Percentiles rank a stretch among this genome's conserved stretches.
phyloP scores from a whole-genome alignment of 805 yeast species.

The Kodamaea leandrae region DNA sequence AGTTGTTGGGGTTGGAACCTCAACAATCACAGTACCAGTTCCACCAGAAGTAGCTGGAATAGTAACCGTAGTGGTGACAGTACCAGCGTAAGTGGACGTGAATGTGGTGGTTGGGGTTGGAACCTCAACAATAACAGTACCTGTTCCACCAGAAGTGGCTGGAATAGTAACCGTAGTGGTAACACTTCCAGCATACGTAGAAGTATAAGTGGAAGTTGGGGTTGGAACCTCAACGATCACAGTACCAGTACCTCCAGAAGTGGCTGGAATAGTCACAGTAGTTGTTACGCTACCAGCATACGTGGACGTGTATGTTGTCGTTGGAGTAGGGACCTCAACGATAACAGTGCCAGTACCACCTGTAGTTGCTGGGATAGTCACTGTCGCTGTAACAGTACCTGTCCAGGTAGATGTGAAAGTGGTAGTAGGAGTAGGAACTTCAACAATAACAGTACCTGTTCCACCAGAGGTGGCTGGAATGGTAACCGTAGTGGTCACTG shows the following conservation, averaged over 20 bases:
- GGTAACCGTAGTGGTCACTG: conserved; percentile 21
- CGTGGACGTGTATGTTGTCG: conserved; percentile 10
- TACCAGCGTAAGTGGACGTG: conserved; percentile 5
- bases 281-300: conserved; percentile 14
- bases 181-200: conserved; percentile 14
- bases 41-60: conserved; percentile 9
- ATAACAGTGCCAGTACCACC: conserved; percentile 14
- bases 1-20: conserved; percentile 12
- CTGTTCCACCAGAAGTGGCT: conserved; percentile 2
- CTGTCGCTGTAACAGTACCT: conserved; percentile 4
- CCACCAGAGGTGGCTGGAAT: conserved; percentile 14
- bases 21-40: conserved; percentile 12
- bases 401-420: conserved; percentile 7
- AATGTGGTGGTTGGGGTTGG: conserved; percentile 6
- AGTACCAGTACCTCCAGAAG: conserved; percentile 10
- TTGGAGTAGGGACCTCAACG: conserved; percentile 13
- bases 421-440: conserved; percentile 6
- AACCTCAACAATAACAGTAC: conserved; percentile 8
- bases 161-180: conserved; percentile 24
- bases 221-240: conserved; percentile 12
- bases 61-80: conserved; percentile 6
- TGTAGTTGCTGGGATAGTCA: not conserved
- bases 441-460: conserved; percentile 7
- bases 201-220: conserved; percentile 3
- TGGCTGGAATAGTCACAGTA: conserved; percentile 5